These are phyloP conservation scores for Acer saccharum DNA, from an alignment of 345 rosid species.

Conservation along the genomic window DNA sequence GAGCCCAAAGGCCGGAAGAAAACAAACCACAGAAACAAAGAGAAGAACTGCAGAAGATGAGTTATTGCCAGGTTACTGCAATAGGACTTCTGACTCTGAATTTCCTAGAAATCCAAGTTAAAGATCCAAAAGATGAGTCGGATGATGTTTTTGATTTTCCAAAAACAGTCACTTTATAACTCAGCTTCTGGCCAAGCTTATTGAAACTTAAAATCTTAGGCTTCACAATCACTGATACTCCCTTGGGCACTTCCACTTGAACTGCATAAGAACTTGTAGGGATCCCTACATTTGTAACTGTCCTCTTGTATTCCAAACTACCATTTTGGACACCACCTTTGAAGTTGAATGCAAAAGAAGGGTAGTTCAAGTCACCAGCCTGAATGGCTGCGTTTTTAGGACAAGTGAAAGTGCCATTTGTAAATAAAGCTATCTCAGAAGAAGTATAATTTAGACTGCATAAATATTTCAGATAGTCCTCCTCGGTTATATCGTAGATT, in stretches of 20 bases:
- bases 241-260: slow-evolving; percentile 39
- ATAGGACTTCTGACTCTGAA: slow-evolving; percentile 63
- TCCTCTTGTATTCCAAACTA: too few relatives aligned
- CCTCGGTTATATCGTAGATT: too few relatives aligned
- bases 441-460: too few relatives aligned
- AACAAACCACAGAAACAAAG: too few relatives aligned
- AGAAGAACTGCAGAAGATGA: not conserved
- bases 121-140: slow-evolving; percentile 51
- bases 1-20: too few relatives aligned
- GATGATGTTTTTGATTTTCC: slow-evolving; percentile 1
- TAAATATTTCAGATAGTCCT: too few relatives aligned
- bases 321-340: not conserved
- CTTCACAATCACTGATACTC: slow-evolving; percentile 36
- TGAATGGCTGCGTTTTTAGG: slow-evolving; percentile 10
- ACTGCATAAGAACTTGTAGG: slow-evolving; percentile 28
- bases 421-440: too few relatives aligned
- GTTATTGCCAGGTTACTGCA: slow-evolving; percentile 52
- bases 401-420: slow-evolving; percentile 27
- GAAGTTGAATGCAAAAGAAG: slow-evolving; percentile 55
- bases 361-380: slow-evolving; percentile 57
- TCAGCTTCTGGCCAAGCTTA: slow-evolving; percentile 48
- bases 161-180: slow-evolving; percentile 51
- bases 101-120: slow-evolving; percentile 9
- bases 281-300: slow-evolving; percentile 50
- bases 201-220: slow-evolving; percentile 39